A percentile compares a stretch with the other conserved stretches of the same genome.
Conservation (phyloP, 345 rosid genomes). For the Eucalyptus curtisii region DNA sequence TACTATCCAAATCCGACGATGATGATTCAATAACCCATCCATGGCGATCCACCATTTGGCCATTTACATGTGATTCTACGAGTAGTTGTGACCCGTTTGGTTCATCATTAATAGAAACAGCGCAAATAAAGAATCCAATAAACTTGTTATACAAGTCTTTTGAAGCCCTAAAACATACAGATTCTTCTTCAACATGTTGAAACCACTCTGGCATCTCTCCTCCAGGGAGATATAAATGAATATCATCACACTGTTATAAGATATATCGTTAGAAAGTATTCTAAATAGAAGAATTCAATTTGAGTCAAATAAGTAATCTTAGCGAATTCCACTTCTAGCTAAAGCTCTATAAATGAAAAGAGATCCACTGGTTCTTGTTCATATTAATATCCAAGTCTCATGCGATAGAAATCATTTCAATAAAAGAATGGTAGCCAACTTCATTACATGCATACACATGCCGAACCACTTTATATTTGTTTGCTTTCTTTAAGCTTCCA, state of each 20-base stretch:
- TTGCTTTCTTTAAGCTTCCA: not conserved
- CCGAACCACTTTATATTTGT: too few species aligned
- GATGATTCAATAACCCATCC: not conserved
- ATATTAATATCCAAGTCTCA: not conserved
- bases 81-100: accelerated
- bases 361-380: not conserved
- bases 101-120: not conserved
- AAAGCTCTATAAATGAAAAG: not conserved
- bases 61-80: not conserved
- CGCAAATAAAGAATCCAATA: not conserved
- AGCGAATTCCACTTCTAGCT: not conserved
- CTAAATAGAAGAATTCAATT: not conserved
- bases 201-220: not conserved
- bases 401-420: not conserved
- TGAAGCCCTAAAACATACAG: not conserved
- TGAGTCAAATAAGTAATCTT: not conserved
- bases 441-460: not conserved
- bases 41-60: not conserved
- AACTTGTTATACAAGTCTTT: not conserved
- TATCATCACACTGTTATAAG: accelerated
- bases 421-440: not conserved
- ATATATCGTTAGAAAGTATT: not conserved
- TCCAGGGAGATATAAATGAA: not conserved
- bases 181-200: not conserved
- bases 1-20: too few species aligned